Percentiles rank a stretch among this genome's conserved stretches.
These are phyloP conservation scores for Pichia rugopelliculosa DNA, from an alignment of 805 yeast species.

Conservation along the genomic window DNA sequence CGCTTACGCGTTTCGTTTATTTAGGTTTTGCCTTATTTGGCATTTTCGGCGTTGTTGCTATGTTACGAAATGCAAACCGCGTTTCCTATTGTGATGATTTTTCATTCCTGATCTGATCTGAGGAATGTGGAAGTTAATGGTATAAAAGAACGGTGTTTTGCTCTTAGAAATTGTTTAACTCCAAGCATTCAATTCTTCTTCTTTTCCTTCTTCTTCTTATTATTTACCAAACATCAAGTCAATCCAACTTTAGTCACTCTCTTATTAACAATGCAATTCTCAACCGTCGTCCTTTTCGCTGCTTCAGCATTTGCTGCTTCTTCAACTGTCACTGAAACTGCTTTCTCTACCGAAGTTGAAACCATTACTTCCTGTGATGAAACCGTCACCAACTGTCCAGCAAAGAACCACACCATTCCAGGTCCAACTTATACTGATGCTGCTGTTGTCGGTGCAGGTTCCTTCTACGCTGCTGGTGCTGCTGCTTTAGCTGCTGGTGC, in stretches of 20 bases:
- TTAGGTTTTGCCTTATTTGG: neutral
- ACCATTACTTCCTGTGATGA: constrained; percentile 34
- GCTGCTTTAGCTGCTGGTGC: constrained; percentile 32
- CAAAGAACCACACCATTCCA: constrained; percentile 29
- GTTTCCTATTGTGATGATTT: neutral
- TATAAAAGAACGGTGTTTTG: neutral
- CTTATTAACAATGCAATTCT: constrained; percentile 35
- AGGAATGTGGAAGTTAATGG: neutral
- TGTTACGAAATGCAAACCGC: neutral
- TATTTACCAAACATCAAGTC: constrained; percentile 1
- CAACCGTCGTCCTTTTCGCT: constrained; percentile 30
- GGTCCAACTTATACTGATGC: constrained; percentile 22
- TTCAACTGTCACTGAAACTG: constrained; percentile 27
- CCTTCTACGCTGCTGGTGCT: constrained; percentile 29
- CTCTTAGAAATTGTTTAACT: neutral
- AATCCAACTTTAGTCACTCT: constrained; percentile 21
- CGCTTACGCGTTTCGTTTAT: neutral
- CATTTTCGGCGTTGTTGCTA: neutral
- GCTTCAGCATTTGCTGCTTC: constrained; percentile 31
- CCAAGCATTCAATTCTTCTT: neutral
- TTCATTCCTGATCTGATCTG: neutral
- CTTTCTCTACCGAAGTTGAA: constrained; percentile 30
- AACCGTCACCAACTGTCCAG: constrained; percentile 30
- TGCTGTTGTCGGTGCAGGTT: constrained; percentile 16
- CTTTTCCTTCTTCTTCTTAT: constrained; percentile 5